These are phyloP conservation scores for Penicillium aurantiogriseum DNA, from an alignment of 2,329 filamentous ascomycete genomes.

Conservation along the genomic window DNA sequence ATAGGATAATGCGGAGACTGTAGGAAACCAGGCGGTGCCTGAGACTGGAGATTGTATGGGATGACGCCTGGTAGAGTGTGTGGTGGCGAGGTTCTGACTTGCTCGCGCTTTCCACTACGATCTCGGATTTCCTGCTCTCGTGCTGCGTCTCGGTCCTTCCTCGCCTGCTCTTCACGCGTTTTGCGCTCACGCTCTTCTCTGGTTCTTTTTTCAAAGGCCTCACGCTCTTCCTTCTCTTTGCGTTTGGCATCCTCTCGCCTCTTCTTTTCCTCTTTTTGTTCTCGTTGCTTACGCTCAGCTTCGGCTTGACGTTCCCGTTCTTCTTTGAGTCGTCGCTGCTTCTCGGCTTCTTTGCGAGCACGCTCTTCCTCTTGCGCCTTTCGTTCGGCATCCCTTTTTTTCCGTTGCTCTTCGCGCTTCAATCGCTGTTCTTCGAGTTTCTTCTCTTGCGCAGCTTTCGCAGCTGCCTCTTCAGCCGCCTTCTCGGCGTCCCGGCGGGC, in stretches of 20 bases:
- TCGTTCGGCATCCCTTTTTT: constrained; percentile 85
- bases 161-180: constrained; percentile 46
- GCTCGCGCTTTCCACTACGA: constrained; percentile 34
- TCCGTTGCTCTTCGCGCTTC: constrained; percentile 85
- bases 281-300: constrained; percentile 76
- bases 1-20: constrained; percentile 77
- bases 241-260: constrained; percentile 69
- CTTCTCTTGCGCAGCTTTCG: constrained; percentile 72
- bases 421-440: constrained; percentile 75
- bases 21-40: constrained; percentile 51
- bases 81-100: constrained; percentile 56
- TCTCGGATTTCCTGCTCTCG: constrained; percentile 49
- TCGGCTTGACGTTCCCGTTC: constrained; percentile 84
- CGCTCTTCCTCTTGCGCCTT: constrained; percentile 89
- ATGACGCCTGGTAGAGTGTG: constrained; percentile 56
- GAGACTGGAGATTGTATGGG: constrained; percentile 54
- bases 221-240: constrained; percentile 66
- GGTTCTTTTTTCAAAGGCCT: constrained; percentile 64
- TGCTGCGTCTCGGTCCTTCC: constrained; percentile 58
- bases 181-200: constrained; percentile 63
- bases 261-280: constrained; percentile 81
- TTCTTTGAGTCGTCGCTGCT: constrained; percentile 73
- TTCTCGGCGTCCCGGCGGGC: constrained; percentile 84
- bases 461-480: constrained; percentile 78
- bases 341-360: constrained; percentile 79